phyloP scores from a whole-genome alignment of 257 asterid species.

The Coffea eugenioides region DNA sequence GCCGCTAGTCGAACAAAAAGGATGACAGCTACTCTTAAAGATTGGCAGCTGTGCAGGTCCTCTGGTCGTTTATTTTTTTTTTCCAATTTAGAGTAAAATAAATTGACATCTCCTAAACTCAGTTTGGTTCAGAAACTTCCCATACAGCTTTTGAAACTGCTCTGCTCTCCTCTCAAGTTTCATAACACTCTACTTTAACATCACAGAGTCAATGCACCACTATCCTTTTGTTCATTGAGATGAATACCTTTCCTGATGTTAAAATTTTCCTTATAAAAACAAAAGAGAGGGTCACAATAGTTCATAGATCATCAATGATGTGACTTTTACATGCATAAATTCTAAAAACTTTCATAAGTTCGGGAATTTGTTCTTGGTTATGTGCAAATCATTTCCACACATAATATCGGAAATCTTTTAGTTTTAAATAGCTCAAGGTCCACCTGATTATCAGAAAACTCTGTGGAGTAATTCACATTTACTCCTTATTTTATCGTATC shows the following conservation, averaged over 20 bases:
- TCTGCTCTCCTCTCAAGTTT: background rate
- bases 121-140: background rate
- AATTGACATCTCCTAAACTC: background rate
- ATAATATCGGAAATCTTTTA: background rate
- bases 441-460: background rate
- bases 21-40: background rate
- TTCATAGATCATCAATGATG: too few relatives aligned
- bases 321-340: background rate
- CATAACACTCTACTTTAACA: background rate
- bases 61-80: background rate
- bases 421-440: background rate
- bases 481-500: background rate
- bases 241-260: background rate
- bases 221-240: background rate
- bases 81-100: background rate
- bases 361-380: background rate
- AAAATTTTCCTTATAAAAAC: background rate
- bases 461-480: background rate
- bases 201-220: background rate
- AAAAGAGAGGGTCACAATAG: background rate
- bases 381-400: background rate
- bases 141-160: background rate
- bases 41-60: background rate
- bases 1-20: background rate
- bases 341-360: background rate